These are phyloP conservation scores for Talaromyces sp. DNA, from an alignment of 2,329 filamentous ascomycete genomes.

Conservation along the genomic window DNA sequence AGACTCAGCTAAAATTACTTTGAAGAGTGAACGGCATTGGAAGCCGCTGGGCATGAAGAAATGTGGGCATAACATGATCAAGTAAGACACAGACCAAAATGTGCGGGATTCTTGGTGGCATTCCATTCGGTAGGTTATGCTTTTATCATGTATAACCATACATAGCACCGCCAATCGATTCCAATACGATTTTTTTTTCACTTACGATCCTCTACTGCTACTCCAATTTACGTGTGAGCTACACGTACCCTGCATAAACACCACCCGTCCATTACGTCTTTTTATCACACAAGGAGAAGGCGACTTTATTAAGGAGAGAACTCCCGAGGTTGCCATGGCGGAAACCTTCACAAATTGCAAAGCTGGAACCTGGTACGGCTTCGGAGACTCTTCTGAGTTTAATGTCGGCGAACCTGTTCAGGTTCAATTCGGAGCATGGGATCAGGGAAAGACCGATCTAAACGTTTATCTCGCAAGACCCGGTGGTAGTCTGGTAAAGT, in stretches of 20 bases:
- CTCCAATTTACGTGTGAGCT: not conserved
- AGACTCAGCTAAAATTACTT: not conserved
- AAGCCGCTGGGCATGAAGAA: too few relatives aligned
- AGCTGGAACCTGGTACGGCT: not conserved
- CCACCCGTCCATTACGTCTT: not conserved
- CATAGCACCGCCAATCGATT: not conserved
- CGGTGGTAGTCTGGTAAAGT: not conserved
- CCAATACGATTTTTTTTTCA: not conserved
- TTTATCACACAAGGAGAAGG: not conserved
- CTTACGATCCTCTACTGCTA: not conserved
- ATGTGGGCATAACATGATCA: not conserved
- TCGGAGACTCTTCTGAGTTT: not conserved
- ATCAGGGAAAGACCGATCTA: not conserved
- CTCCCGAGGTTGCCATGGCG: not conserved
- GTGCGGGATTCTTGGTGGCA: not conserved
- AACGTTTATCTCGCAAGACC: not conserved
- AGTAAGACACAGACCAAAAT: not conserved
- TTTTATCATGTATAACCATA: not conserved
- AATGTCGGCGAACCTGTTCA: not conserved
- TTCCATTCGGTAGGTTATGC: not conserved
- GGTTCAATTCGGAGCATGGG: slow-evolving; percentile 2
- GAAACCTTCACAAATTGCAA: not conserved
- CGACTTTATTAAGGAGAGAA: not conserved
- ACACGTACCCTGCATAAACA: not conserved
- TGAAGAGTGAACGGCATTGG: too few relatives aligned